Evolutionary conservation across 257 asterid species (phyloP).

Genomic region (Ilex aquifolium): DNA sequence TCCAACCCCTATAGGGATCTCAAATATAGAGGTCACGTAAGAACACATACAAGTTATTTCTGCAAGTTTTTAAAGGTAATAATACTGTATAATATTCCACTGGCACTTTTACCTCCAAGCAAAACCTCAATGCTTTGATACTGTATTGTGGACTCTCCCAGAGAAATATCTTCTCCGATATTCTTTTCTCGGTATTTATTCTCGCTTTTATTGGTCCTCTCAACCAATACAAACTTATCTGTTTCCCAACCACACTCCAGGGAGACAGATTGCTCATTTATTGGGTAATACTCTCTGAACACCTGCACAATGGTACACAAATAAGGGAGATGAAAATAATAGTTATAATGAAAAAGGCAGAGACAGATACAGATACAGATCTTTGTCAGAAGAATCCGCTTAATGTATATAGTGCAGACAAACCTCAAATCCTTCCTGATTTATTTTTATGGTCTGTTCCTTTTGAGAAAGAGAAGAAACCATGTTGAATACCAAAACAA

Average conservation of each 20-base stretch:
- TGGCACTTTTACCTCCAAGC: slow-evolving; percentile 60
- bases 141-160: slow-evolving; percentile 33
- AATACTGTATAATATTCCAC: slow-evolving; percentile 1
- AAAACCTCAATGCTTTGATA: slow-evolving; percentile 58
- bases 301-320: slow-evolving; percentile 33
- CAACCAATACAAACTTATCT: slow-evolving; percentile 62
- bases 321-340: not conserved
- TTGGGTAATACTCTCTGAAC: slow-evolving; percentile 75
- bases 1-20: too few species aligned
- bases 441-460: slow-evolving; percentile 64
- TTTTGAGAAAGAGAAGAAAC: slow-evolving; percentile 61
- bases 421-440: slow-evolving; percentile 79
- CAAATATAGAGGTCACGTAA: too few species aligned
- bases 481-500: slow-evolving; percentile 51
- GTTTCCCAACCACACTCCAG: slow-evolving; percentile 68
- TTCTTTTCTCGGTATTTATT: slow-evolving; percentile 33
- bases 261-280: slow-evolving; percentile 39
- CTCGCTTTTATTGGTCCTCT: slow-evolving; percentile 37
- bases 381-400: too few species aligned
- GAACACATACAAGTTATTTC: not conserved
- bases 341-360: not conserved
- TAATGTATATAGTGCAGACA: slow-evolving; percentile 8
- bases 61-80: not conserved
- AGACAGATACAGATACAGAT: not conserved
- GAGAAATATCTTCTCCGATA: slow-evolving; percentile 20